These are phyloP conservation scores for Oryza glumipatula DNA, from an alignment of 176 grass and related monocot genomes.

Conservation along the genomic window DNA sequence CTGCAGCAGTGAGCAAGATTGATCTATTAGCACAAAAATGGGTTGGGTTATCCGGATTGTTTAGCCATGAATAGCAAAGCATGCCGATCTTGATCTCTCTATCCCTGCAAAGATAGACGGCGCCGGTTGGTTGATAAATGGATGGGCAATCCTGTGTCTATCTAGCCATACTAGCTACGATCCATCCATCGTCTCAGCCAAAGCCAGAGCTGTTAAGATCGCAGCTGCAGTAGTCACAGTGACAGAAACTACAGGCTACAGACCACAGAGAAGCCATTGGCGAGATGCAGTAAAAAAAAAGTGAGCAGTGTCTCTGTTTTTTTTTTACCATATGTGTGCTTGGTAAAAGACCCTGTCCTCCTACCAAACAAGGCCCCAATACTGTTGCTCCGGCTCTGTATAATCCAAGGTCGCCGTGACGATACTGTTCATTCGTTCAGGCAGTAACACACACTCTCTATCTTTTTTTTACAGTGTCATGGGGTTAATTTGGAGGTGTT, in stretches of 20 bases:
- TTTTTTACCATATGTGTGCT: constrained; percentile 21
- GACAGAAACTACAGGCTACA: background rate
- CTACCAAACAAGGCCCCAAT: constrained; percentile 37
- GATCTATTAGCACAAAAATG: constrained; percentile 27
- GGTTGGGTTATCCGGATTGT: constrained; percentile 50
- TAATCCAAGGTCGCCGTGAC: constrained; percentile 47
- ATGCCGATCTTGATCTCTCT: background rate
- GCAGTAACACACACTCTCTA: too few relatives aligned
- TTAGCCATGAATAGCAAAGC: constrained; percentile 59
- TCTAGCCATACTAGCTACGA: too few relatives aligned
- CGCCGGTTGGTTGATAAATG: constrained; percentile 33
- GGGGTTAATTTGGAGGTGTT: background rate
- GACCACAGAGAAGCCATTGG: background rate
- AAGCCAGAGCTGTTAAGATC: background rate
- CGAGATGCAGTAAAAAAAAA: background rate
- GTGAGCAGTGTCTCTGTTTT: background rate
- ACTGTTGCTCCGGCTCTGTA: constrained; percentile 38
- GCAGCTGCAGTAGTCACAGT: background rate
- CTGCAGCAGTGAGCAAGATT: background rate
- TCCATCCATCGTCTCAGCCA: background rate
- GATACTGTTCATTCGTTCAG: constrained; percentile 60
- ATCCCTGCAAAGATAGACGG: background rate
- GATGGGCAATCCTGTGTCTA: background rate
- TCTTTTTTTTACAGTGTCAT: constrained; percentile 22
- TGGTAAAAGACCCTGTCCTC: constrained; percentile 40